Percentiles rank a stretch among this genome's conserved stretches.
These are phyloP conservation scores for Stachybotrys elegans DNA, from an alignment of 2,329 filamentous ascomycete species.

Conservation along the genomic window DNA sequence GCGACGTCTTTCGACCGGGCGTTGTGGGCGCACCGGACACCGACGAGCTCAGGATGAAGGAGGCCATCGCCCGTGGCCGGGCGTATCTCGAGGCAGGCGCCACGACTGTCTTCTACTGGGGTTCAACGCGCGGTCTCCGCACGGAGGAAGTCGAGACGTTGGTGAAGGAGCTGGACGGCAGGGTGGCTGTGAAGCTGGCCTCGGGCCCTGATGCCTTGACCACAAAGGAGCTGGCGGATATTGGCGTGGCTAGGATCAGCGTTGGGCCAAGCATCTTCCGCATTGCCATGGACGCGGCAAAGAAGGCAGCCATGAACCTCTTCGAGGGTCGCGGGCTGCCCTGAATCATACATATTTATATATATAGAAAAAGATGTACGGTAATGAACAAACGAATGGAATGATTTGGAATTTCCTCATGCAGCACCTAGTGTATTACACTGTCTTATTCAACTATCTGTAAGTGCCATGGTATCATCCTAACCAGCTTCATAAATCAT, in stretches of 20 bases:
- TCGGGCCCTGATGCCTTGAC: constrained; percentile 32
- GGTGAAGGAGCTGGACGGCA: constrained; percentile 42
- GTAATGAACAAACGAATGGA: no score
- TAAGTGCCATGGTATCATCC: no score
- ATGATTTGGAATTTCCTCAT: no score
- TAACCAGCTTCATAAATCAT: no score
- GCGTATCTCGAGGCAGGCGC: constrained; percentile 55
- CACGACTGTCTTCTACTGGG: constrained; percentile 57
- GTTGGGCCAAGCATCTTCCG: constrained; percentile 44
- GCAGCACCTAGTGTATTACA: no score
- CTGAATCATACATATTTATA: no score
- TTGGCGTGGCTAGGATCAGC: constrained; percentile 52
- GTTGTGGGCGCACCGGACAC: constrained; percentile 16
- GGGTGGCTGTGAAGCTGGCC: constrained; percentile 42
- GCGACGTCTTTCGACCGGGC: constrained; percentile 42
- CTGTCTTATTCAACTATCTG: no score
- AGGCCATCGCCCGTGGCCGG: constrained; percentile 48
- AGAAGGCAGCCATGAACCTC: constrained; percentile 25
- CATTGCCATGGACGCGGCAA: constrained; percentile 32
- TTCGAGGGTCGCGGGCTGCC: constrained; percentile 16
- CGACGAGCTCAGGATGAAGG: constrained; percentile 32
- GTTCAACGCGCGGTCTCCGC: constrained; percentile 32
- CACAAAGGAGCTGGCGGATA: constrained; percentile 35
- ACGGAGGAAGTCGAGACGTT: constrained; percentile 41
- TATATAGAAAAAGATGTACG: no score